phyloP scores from a whole-genome alignment of 2,329 filamentous ascomycete genomes.

The Ophiostoma novo-ulmi region DNA sequence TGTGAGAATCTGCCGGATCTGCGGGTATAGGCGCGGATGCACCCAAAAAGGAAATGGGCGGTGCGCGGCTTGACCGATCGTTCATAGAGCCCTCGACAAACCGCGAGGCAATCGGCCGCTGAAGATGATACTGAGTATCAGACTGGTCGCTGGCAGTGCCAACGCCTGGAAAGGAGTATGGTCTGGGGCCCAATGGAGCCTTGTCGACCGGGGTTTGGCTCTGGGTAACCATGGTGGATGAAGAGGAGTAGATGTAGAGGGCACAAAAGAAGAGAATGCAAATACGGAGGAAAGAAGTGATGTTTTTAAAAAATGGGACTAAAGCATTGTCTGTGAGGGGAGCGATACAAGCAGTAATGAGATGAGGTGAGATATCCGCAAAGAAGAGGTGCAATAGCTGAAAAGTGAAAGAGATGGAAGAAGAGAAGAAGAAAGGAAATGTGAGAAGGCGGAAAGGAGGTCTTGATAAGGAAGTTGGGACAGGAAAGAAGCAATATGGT shows the following conservation, averaged over 20 bases:
- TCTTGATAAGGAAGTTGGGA: background rate
- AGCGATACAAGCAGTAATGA: background rate
- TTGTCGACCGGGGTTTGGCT: background rate
- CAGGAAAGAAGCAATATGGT: background rate
- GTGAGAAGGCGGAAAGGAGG: background rate
- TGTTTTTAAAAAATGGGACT: background rate
- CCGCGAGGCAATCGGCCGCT: slow-evolving; percentile 40
- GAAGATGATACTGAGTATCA: background rate
- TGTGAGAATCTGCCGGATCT: slow-evolving; percentile 11
- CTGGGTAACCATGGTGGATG: background rate
- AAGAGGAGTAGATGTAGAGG: background rate
- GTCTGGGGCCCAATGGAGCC: slow-evolving; percentile 10
- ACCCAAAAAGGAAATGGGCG: slow-evolving; percentile 60
- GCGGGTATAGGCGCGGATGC: slow-evolving; percentile 28
- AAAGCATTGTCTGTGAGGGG: background rate
- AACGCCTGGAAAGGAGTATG: slow-evolving; percentile 20
- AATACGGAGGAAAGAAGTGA: background rate
- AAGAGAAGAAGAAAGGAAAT: background rate
- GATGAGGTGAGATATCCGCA: background rate
- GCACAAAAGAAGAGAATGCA: background rate
- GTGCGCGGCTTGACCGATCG: slow-evolving; percentile 66
- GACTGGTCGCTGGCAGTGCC: background rate
- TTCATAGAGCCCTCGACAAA: slow-evolving; percentile 83
- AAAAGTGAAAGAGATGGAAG: background rate
- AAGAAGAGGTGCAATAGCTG: background rate